These are phyloP conservation scores for Erigeron canadensis DNA, from an alignment of 129 eudicot species.

Conservation along the genomic window DNA sequence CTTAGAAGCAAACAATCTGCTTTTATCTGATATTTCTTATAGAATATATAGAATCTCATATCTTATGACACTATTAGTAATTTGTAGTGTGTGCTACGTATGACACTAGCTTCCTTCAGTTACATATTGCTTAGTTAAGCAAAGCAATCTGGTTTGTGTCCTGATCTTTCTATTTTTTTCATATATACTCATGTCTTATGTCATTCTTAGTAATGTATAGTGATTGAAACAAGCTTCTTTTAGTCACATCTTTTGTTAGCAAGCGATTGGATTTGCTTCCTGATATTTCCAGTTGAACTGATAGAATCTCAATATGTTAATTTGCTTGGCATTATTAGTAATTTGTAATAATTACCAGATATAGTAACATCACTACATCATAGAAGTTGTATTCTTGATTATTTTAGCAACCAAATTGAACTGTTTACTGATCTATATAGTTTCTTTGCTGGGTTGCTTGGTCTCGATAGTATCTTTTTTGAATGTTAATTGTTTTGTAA, in stretches of 20 bases:
- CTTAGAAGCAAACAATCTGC: too few species aligned
- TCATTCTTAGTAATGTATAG: slow-evolving; percentile 10
- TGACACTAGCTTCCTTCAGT: too few species aligned
- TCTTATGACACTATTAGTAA: too few species aligned
- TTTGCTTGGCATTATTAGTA: too few species aligned
- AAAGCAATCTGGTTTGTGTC: slow-evolving; percentile 22
- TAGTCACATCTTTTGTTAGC: slow-evolving; percentile 7
- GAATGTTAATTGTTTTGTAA: background rate
- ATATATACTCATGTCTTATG: background rate
- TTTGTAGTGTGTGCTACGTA: too few species aligned
- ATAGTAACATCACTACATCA: background rate
- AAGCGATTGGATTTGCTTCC: too few species aligned
- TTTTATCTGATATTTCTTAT: too few species aligned
- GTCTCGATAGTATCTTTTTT: background rate
- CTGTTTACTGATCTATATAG: background rate
- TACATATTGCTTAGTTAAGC: background rate
- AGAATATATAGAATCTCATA: too few species aligned
- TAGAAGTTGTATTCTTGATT: background rate
- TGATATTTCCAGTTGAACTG: too few species aligned
- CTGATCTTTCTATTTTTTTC: slow-evolving; percentile 15
- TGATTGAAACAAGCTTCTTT: background rate
- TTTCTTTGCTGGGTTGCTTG: slow-evolving; percentile 1
- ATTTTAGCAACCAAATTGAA: background rate
- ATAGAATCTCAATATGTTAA: too few species aligned
- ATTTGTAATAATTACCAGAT: too few species aligned